These are phyloP conservation scores for Priceomyces melissophilus DNA, from an alignment of 805 yeast species.

Conservation along the genomic window DNA sequence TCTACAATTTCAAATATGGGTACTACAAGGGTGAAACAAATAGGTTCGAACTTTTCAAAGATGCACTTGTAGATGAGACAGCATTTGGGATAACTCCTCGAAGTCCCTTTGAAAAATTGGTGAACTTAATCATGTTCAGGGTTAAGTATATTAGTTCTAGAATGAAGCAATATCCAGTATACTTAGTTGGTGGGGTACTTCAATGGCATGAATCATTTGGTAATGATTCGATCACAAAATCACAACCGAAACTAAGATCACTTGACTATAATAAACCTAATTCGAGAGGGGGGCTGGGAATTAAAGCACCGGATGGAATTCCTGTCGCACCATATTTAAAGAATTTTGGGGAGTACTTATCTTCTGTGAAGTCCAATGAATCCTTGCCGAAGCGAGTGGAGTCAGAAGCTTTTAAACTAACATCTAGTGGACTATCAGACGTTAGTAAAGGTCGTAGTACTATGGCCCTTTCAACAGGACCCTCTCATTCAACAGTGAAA, in stretches of 20 bases:
- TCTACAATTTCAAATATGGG: constrained; percentile 54
- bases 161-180: constrained; percentile 29
- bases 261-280: constrained; percentile 15
- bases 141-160: constrained; percentile 32
- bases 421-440: no score
- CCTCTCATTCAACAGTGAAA: no score
- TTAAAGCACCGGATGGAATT: constrained; percentile 8
- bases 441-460: no score
- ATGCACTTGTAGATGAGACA: constrained; percentile 5
- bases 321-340: constrained; percentile 23
- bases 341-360: constrained; percentile 28
- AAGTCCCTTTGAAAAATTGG: constrained; percentile 57
- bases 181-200: constrained; percentile 35
- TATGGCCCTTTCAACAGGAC: no score
- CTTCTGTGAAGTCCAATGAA: constrained; percentile 20
- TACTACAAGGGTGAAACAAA: constrained; percentile 16
- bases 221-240: constrained; percentile 17
- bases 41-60: constrained; percentile 32
- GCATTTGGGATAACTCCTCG: constrained; percentile 38
- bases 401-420: no score
- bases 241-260: constrained; percentile 3
- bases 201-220: constrained; percentile 33
- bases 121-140: constrained; percentile 27
- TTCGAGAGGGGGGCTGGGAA: constrained; percentile 12
- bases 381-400: neutral